These are phyloP conservation scores for Agroathelia rolfsii DNA, from an alignment of 1,284 basidiomycete species.

Conservation along the genomic window DNA sequence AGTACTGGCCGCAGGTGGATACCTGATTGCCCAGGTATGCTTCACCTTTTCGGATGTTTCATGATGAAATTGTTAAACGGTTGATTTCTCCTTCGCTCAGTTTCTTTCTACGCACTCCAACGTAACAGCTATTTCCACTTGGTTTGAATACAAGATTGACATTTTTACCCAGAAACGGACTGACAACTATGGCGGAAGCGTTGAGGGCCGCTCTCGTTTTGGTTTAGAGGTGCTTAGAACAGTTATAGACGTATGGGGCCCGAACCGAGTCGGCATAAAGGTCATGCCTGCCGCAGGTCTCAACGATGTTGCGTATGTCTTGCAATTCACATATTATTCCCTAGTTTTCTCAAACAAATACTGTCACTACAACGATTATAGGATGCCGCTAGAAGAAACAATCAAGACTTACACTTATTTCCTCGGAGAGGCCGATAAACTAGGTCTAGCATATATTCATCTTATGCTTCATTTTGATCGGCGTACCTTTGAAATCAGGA, in stretches of 20 bases:
- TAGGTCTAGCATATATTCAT: conserved; percentile 12
- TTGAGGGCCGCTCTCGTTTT: conserved; percentile 33
- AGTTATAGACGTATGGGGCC: conserved; percentile 7
- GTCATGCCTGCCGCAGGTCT: conserved; percentile 22
- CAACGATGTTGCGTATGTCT: conserved; percentile 5
- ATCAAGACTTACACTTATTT: conserved; percentile 12
- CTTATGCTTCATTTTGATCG: too few relatives aligned
- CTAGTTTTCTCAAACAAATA: too few relatives aligned
- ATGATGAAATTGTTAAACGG: too few relatives aligned
- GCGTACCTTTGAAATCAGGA: too few relatives aligned
- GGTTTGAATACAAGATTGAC: too few relatives aligned
- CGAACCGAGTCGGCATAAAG: conserved; percentile 24
- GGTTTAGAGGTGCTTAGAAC: conserved; percentile 25
- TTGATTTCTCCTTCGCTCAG: too few relatives aligned
- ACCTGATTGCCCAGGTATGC: too few relatives aligned
- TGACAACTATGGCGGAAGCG: conserved; percentile 35
- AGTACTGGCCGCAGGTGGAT: too few relatives aligned
- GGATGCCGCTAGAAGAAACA: conserved; percentile 14
- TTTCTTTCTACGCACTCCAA: too few relatives aligned
- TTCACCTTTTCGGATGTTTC: too few relatives aligned
- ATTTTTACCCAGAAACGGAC: conserved; percentile 28
- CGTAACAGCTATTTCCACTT: too few relatives aligned
- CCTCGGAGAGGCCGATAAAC: conserved; percentile 10
- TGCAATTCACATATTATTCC: too few relatives aligned
- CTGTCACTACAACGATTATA: conserved; percentile 25